A percentile compares a stretch with the other conserved stretches of the same genome.
phyloP scores from a whole-genome alignment of 345 rosid genomes.

The Linum trigynum region DNA sequence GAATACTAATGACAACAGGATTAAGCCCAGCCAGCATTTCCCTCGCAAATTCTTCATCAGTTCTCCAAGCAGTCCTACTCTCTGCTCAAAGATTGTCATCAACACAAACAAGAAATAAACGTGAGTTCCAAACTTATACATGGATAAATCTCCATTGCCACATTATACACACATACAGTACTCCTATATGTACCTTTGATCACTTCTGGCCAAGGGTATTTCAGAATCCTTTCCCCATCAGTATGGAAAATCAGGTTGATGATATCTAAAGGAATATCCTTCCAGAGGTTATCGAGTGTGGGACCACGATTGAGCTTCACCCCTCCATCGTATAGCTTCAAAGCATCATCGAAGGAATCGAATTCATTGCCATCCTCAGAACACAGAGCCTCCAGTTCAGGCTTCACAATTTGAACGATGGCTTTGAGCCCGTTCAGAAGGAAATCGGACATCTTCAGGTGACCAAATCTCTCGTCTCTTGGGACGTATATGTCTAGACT shows the following conservation, averaged over 20 bases:
- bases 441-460: slow-evolving; percentile 33
- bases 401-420: slow-evolving; percentile 24
- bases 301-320: slow-evolving; percentile 23
- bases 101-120: neutral
- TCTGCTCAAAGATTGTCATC: slow-evolving; percentile 14
- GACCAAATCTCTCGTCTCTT: slow-evolving; percentile 35
- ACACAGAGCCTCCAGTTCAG: slow-evolving; percentile 24
- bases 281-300: slow-evolving; percentile 13
- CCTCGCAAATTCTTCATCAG: slow-evolving; percentile 26
- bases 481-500: slow-evolving; percentile 33
- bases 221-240: slow-evolving; percentile 28
- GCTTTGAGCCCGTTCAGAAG: slow-evolving; percentile 31
- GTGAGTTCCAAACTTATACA: neutral
- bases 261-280: slow-evolving; percentile 28
- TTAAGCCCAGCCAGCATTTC: slow-evolving; percentile 17
- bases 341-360: slow-evolving; percentile 29
- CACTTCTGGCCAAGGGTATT: slow-evolving; percentile 33
- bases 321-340: slow-evolving; percentile 30
- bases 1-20: slow-evolving; percentile 48
- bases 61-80: slow-evolving; percentile 36
- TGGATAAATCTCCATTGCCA: too few species aligned
- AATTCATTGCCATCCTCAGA: slow-evolving; percentile 33
- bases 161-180: neutral
- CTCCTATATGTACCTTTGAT: slow-evolving; percentile 21
- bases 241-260: slow-evolving; percentile 26